Conservation (phyloP, 495 filamentous ascomycete species). For the Beverwykella pulmonaria region DNA sequence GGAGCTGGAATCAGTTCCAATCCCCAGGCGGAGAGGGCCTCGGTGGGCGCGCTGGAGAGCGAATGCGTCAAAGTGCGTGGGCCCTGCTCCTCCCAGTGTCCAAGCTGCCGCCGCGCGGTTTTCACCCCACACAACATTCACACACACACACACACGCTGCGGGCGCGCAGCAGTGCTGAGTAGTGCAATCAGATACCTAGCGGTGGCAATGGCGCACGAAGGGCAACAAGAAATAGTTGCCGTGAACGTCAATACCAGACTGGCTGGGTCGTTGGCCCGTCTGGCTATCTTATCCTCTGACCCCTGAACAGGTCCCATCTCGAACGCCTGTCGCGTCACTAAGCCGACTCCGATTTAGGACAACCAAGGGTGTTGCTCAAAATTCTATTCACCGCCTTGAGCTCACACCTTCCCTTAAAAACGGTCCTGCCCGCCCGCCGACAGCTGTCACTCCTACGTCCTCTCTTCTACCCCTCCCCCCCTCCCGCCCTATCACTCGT, state of each 20-base stretch:
- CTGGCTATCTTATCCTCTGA: not conserved
- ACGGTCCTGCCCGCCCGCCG: constrained; percentile 4
- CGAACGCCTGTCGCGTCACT: constrained; percentile 30
- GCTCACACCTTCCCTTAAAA: constrained; percentile 16
- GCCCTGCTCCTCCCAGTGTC: not conserved
- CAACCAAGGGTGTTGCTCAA: constrained; percentile 20
- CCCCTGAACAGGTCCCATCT: constrained; percentile 9
- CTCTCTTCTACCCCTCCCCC: constrained; percentile 15
- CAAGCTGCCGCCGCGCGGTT: constrained; percentile 4
- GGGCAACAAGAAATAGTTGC: not conserved
- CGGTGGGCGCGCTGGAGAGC: not conserved
- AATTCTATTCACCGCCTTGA: constrained; percentile 33
- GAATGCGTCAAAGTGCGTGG: not conserved
- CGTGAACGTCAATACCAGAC: not conserved
- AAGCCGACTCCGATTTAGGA: constrained; percentile 20
- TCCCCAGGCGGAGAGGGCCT: constrained; percentile 9
- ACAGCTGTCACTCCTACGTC: too few species aligned
- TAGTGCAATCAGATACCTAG: not conserved
- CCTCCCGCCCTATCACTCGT: not conserved
- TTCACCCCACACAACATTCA: constrained; percentile 8
- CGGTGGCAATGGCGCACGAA: constrained; percentile 4
- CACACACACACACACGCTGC: not conserved
- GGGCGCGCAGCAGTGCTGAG: not conserved
- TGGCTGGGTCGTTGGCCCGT: not conserved
- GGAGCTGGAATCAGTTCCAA: constrained; percentile 7